Evolutionary conservation across 2,329 filamentous ascomycete species (phyloP).

Genomic region (Beauveria asiatica): DNA sequence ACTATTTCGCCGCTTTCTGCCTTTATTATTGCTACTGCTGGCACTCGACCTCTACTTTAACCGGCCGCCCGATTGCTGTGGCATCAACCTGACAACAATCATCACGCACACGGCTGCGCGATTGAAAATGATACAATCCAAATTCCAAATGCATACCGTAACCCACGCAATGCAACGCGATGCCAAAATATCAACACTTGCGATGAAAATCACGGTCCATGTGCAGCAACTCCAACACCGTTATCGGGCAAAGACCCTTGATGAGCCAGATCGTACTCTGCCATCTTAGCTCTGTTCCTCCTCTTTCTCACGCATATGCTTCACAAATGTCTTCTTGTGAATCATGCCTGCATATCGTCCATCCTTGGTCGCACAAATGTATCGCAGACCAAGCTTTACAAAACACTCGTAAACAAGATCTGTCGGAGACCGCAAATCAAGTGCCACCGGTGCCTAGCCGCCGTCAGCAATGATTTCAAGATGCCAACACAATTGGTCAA

Average conservation of each 20-base stretch:
- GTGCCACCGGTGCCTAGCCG: slow-evolving; percentile 65
- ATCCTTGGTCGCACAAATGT: slow-evolving; percentile 80
- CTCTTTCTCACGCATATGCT: slow-evolving; percentile 81
- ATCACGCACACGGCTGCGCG: not conserved
- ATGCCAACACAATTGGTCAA: not conserved
- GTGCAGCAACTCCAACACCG: not conserved
- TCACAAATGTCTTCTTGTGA: slow-evolving; percentile 96
- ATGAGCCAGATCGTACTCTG: not conserved
- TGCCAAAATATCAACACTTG: slow-evolving; percentile 2
- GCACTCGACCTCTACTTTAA: not conserved
- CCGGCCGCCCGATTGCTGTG: too few species aligned
- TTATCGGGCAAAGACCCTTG: too few species aligned
- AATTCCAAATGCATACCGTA: not conserved
- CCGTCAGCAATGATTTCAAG: slow-evolving; percentile 10
- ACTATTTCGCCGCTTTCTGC: not conserved
- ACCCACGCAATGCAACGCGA: slow-evolving; percentile 7
- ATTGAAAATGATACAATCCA: not conserved
- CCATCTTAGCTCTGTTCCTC: slow-evolving; percentile 30
- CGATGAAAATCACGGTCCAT: not conserved
- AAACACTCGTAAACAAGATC: slow-evolving; percentile 96
- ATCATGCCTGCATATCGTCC: slow-evolving; percentile 86
- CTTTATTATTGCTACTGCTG: not conserved
- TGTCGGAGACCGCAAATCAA: slow-evolving; percentile 86
- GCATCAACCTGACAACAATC: too few species aligned
- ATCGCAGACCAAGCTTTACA: slow-evolving; percentile 83